These are phyloP conservation scores for Blastocystis sp. DNA, from an alignment of 352 stramenopile genomes.

Conservation along the genomic window DNA sequence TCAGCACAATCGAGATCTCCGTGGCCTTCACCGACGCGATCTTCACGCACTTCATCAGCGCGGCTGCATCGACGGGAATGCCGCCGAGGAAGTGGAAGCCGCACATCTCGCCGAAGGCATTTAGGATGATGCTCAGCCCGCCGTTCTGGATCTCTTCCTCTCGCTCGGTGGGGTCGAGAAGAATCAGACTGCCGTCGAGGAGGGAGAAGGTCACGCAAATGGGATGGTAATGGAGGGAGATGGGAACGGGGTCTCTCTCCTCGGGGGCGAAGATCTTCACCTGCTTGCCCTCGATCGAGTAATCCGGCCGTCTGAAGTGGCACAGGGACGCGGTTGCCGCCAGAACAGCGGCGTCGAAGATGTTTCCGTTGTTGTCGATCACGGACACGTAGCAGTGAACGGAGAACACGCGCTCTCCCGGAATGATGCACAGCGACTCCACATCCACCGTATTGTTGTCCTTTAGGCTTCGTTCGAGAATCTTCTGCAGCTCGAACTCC, in stretches of 20 bases:
- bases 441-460: constrained; percentile 68
- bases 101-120: constrained; percentile 68
- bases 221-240: constrained; percentile 64
- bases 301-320: constrained; percentile 62
- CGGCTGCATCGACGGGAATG: constrained; percentile 1
- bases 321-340: constrained; percentile 45
- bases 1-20: constrained; percentile 20
- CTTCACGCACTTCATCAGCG: constrained; percentile 42
- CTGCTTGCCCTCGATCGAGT: constrained; percentile 61
- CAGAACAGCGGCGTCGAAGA: constrained; percentile 57
- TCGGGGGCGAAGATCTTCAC: constrained; percentile 23
- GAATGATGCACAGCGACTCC: constrained; percentile 68
- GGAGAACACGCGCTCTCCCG: constrained; percentile 63
- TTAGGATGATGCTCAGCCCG: constrained; percentile 43
- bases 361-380: constrained; percentile 66
- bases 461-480: constrained; percentile 64
- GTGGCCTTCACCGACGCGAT: constrained; percentile 59
- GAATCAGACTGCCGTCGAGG: constrained; percentile 8
- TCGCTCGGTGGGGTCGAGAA: constrained; percentile 63
- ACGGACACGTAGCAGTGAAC: constrained; percentile 61
- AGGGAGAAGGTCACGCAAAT: constrained; percentile 65
- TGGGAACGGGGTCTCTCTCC: constrained; percentile 63
- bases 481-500: constrained; percentile 37
- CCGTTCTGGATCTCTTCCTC: constrained; percentile 60
- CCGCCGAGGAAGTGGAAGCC: constrained; percentile 64